phyloP scores from a whole-genome alignment of 2,329 filamentous ascomycete species.

The Pseudogymnoascus sp. region DNA sequence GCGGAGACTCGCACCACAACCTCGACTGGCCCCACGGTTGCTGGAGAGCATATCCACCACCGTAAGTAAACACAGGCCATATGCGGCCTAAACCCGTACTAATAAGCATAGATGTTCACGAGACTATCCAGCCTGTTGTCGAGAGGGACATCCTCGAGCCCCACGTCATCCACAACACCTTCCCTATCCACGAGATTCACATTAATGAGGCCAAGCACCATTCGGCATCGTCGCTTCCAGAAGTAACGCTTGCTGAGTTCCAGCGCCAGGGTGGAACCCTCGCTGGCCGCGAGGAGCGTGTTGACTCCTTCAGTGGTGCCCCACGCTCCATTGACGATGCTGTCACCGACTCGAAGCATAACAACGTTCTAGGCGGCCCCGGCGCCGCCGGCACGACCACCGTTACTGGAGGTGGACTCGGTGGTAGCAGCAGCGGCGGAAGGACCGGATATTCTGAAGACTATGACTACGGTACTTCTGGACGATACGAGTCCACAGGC shows the following conservation, averaged over 20 bases:
- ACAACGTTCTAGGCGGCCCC: conserved; percentile 17
- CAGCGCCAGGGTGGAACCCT: conserved; percentile 44
- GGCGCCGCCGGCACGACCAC: conserved; percentile 1
- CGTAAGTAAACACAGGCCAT: conserved; percentile 24
- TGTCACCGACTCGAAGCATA: conserved; percentile 14
- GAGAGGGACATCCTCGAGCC: conserved; percentile 62
- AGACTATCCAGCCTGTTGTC: conserved; percentile 62
- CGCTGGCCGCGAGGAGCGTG: conserved; percentile 44
- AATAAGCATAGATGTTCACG: conserved; percentile 46
- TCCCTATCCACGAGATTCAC: conserved; percentile 65
- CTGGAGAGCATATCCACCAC: conserved; percentile 57
- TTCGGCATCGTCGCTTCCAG: conserved; percentile 52
- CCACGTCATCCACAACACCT: conserved; percentile 60
- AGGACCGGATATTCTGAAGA: neutral
- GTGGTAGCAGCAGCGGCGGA: neutral
- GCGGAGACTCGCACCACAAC: conserved; percentile 42
- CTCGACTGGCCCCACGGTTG: conserved; percentile 40
- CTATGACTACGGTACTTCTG: neutral
- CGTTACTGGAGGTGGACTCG: conserved; percentile 8
- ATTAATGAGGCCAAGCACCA: conserved; percentile 61
- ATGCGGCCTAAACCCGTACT: conserved; percentile 13
- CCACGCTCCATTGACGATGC: conserved; percentile 40
- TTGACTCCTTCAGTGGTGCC: conserved; percentile 54
- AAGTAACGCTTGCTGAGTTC: conserved; percentile 59
- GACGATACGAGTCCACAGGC: conserved; percentile 12